Conservation (phyloP, 441 rosid species). For the Gossypium schwendimanii region DNA sequence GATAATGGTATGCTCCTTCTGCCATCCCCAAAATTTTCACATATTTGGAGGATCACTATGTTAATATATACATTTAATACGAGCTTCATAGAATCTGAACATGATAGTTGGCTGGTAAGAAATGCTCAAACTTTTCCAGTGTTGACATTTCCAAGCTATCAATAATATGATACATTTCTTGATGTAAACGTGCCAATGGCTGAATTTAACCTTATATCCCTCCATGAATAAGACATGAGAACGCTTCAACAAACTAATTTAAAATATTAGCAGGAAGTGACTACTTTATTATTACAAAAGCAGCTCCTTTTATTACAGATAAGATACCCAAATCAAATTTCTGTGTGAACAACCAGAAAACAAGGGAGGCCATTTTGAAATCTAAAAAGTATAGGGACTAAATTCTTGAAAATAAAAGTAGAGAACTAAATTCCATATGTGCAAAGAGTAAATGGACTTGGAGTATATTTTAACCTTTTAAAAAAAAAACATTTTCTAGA, state of each 20-base stretch:
- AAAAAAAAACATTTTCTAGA: too few species aligned
- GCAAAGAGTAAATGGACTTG: too few species aligned
- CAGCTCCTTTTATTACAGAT: background rate
- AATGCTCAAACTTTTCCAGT: background rate
- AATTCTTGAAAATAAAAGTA: too few species aligned
- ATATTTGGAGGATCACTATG: too few species aligned
- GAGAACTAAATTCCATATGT: too few species aligned
- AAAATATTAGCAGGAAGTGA: background rate
- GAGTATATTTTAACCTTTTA: too few species aligned
- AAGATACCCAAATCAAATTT: background rate
- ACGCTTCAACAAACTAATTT: background rate
- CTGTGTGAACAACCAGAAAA: background rate
- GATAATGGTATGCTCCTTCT: too few species aligned
- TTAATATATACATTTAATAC: too few species aligned
- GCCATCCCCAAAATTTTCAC: too few species aligned
- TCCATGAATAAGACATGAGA: background rate
- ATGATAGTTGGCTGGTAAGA: background rate
- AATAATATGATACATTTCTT: background rate
- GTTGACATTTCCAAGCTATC: background rate
- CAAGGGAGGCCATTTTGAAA: background rate
- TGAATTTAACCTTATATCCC: background rate
- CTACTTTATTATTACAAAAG: background rate
- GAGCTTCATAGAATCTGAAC: too few species aligned
- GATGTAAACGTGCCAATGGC: background rate
- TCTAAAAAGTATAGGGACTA: too few species aligned